Evolutionary conservation across 2,329 filamentous ascomycete genomes (phyloP), one percentile per base, ranked within the genome.

Genomic region (Metarhizium sp.): DNA sequence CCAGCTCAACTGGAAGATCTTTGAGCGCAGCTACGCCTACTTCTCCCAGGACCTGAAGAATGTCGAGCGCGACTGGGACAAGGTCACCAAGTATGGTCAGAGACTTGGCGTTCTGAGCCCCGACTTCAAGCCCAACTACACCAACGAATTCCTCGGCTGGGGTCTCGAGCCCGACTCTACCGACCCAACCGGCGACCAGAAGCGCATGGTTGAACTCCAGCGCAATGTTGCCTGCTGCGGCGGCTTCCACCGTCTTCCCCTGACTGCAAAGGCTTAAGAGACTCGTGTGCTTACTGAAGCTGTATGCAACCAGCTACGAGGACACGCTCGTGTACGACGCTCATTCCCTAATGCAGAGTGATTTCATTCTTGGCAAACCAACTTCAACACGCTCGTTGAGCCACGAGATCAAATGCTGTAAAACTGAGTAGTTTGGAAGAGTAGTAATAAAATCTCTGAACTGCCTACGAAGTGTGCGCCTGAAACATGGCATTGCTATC

Each of bases 51-150:
- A 90, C 61, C 66, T 90, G 60, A 86, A 88, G 79, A 91, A 91
- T 61, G 87, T 91, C 6, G 62, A 70, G 53, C 80, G 88, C 50
- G 87, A 91, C 72, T 91, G 87, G 87, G 71, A 77, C 56, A 90
- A 91, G 77, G 88, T 90, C 11, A 90, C 87, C 49, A 78, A 76
- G 59, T 91, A 91, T 66, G 87, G 87, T 36, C 88, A 90, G 77
- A 76, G 87, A 3, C 76, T 91, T 2, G 84, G 80, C 3, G 84
- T 91, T 29, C 66, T 91, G 56, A 75, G 79, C n/a, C 74, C 75
- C 16, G 68, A 65, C 60, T 91, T 90, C 64, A 68, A 72, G 66
- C 81, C 87, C 14, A 91, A 91, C 75, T 90, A 89, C 71, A 90
- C 86, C 62, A 90, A 90, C 61, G 72, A 80, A 60, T 88, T 82